Base-by-base conservation (phyloP, 352 stramenopile genomes). In the Aphanomyces cochlioides region DNA sequence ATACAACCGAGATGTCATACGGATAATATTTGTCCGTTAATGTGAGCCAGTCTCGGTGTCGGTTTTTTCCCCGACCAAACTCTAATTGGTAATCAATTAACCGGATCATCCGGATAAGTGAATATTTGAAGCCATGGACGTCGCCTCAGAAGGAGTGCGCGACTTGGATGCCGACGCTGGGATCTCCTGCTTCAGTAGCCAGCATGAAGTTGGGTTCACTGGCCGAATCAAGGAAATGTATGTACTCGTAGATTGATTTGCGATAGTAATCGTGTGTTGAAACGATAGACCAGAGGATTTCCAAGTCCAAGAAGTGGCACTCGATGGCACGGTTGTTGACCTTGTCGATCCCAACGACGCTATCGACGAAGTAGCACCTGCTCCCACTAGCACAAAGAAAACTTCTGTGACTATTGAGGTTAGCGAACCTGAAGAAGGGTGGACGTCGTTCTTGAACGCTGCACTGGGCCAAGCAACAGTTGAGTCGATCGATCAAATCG, bases 301-400 rank as follows among this genome's bases (percentile, higher is more conserved):
- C 66, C 63, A 87, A 17, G 86, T 93, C 47, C 82, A 74, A 50
- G 86, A 93, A 73, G 87, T 92, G 72, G 79, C 75, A 63, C 47
- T 69, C 6, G 57, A 77, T 10, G 75, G 78, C 58, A 38, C 72
- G 7, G 69, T 90, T 37, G 76, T 91, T 19, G 36, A 36, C 7
- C 78, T 93, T 21, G 66, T 64, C 10, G 69, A 76, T 7, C 28
- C 72, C 0, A 67, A 69, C 7, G 47, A 72, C 28, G 5, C 60
- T 0, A 75, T 69, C 7, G 4, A 89, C 10, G 82, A 81, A 3
- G 81, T 74, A 2, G 64, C 75, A 1, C 66, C 56, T 13, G 76
- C 89, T 39, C 72, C 75, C 3, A 71, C 83, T 2, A 72, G 41
- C 2, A 69, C 85, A 1, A 3, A 84, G 8, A 73, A 81, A 56